phyloP scores from a whole-genome alignment of 352 stramenopile species.

The Globisporangium parvum region DNA sequence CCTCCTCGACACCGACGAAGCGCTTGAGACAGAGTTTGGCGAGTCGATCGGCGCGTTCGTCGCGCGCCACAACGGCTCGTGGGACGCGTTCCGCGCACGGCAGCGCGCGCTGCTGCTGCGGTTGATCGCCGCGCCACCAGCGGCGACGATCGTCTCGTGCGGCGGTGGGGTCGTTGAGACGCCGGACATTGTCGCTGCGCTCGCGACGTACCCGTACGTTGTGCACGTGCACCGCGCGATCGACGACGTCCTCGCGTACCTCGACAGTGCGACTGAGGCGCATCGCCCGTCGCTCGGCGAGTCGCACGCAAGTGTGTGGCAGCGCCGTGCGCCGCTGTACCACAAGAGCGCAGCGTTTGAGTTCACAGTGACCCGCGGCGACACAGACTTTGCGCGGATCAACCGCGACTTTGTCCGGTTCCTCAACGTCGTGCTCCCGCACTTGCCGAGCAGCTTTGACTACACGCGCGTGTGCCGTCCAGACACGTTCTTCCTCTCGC shows the following conservation, averaged over 20 bases:
- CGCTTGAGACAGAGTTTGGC: slow-evolving; percentile 61
- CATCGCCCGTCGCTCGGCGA: slow-evolving; percentile 57
- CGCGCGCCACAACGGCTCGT: slow-evolving; percentile 47
- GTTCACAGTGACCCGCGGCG: slow-evolving; percentile 53
- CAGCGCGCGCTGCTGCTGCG: slow-evolving; percentile 55
- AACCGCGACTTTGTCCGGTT: slow-evolving; percentile 70
- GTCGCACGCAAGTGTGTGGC: slow-evolving; percentile 53
- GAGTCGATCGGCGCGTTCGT: slow-evolving; percentile 69
- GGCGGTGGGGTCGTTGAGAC: slow-evolving; percentile 83
- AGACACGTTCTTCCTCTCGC: slow-evolving; percentile 77
- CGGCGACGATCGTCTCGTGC: slow-evolving; percentile 73
- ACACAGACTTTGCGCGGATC: slow-evolving; percentile 53
- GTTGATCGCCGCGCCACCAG: slow-evolving; percentile 50
- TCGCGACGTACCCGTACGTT: slow-evolving; percentile 62
- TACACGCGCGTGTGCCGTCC: slow-evolving; percentile 32
- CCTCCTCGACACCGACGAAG: slow-evolving; percentile 74
- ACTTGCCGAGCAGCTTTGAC: slow-evolving; percentile 42
- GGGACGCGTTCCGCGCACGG: slow-evolving; percentile 70
- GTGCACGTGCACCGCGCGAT: slow-evolving; percentile 65
- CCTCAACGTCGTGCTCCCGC: slow-evolving; percentile 44
- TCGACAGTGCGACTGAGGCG: slow-evolving; percentile 39
- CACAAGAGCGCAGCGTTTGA: slow-evolving; percentile 43
- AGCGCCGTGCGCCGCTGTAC: slow-evolving; percentile 50
- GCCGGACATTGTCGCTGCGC: slow-evolving; percentile 45
- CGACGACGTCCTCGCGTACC: slow-evolving; percentile 60